Percentiles rank a stretch among this genome's conserved stretches.
phyloP scores from a whole-genome alignment of 2,329 filamentous ascomycete species.

The Colletotrichum sp. region DNA sequence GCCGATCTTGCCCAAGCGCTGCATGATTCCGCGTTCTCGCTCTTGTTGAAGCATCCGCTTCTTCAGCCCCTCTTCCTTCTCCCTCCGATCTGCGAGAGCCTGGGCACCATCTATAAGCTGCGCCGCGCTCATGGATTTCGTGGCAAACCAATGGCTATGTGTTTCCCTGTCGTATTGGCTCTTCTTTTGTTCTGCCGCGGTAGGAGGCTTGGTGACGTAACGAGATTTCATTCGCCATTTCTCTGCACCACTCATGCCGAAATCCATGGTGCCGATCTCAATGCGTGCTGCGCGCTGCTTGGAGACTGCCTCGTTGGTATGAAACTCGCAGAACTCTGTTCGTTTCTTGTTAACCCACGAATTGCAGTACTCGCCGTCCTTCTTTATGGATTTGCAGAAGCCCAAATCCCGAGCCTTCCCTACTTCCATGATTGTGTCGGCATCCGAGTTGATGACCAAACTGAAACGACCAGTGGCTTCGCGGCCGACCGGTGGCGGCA shows the following conservation, averaged over 20 bases:
- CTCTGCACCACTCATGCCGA: constrained; percentile 32
- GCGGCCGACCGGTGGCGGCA: constrained; percentile 81
- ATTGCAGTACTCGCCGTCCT: constrained; percentile 81
- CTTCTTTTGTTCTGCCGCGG: constrained; percentile 33
- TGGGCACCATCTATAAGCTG: constrained; percentile 71
- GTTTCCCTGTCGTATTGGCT: constrained; percentile 63
- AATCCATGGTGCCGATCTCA: constrained; percentile 78
- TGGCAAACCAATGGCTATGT: constrained; percentile 62
- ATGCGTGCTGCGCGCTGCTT: constrained; percentile 71
- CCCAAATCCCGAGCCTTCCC: constrained; percentile 85
- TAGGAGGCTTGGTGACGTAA: constrained; percentile 33
- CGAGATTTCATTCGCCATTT: constrained; percentile 11
- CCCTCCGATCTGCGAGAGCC: constrained; percentile 61
- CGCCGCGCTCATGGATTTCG: constrained; percentile 58
- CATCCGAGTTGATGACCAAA: constrained; percentile 82
- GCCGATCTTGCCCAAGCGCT: constrained; percentile 68
- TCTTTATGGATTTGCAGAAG: constrained; percentile 84
- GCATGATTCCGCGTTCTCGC: constrained; percentile 75
- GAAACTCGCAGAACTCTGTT: constrained; percentile 91
- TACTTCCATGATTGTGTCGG: constrained; percentile 89
- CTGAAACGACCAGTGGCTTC: constrained; percentile 84
- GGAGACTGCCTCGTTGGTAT: constrained; percentile 81
- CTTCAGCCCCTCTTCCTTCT: constrained; percentile 70
- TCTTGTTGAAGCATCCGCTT: constrained; percentile 70
- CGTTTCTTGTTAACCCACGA: constrained; percentile 88